Base-by-base conservation (phyloP, 139 green algal species). In the Pseudopediastrum boryanum region DNA sequence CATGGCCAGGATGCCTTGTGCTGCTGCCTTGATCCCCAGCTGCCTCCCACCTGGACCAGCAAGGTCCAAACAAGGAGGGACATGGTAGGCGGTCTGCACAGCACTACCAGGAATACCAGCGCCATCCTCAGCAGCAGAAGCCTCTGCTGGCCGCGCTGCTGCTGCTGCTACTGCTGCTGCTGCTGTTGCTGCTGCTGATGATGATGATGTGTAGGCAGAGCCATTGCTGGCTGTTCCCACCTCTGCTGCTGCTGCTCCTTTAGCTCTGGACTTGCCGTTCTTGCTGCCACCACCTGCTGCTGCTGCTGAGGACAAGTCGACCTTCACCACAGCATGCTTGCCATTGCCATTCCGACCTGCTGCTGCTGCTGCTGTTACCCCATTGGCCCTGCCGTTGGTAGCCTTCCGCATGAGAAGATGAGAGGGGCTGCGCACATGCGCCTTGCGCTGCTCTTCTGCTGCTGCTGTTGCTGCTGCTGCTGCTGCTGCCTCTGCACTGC, bases 31-130 rank as follows among this genome's bases (percentile, higher is more conserved):
- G 50, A 77, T 44, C 21, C 78, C 88, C 54, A 85, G 64, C 19
- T 71, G 58, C 19, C 80, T 52, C 4, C 85, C 84, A 0, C 54
- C 77, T 31, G 89, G 83, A 23, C 82, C 82, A 2, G 88, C 82
- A 5, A 98, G 81, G 80, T 97, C 85, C 21, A 94, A 80, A 1
- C 91, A 92, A 0, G 48, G 75, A 0, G 93, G 92, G 36, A 94
- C 85, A 16, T 90, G 86, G 66, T 89, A 94, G 16, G 71, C 66
- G 12, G 78, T 62, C 27, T 79, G n/a, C 7, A 56, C n/a, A n/a
- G n/a, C n/a, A n/a, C n/a, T n/a, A n/a, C n/a, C n/a, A n/a, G n/a
- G n/a, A n/a, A n/a, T n/a, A n/a, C n/a, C n/a, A n/a, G n/a, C n/a
- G n/a, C n/a, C n/a, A n/a, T n/a, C n/a, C n/a, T n/a, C n/a, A n/a